phyloP scores from a whole-genome alignment of 1,139 yeast species.

The Lodderomyces margitis region DNA sequence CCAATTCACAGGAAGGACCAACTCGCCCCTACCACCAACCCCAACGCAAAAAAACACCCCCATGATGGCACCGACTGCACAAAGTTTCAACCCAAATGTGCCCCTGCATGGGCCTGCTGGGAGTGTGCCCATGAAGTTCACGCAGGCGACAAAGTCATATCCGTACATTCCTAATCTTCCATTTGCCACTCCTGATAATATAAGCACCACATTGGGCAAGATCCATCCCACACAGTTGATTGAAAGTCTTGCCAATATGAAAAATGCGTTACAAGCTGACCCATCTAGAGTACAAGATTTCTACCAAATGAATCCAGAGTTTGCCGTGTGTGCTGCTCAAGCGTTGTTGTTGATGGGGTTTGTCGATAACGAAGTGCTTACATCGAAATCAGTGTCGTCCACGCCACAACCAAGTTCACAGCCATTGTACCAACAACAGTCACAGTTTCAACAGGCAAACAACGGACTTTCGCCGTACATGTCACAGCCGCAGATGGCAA shows the following conservation, averaged over 20 bases:
- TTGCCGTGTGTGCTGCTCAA: slow-evolving; percentile 68
- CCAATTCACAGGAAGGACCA: slow-evolving; percentile 4
- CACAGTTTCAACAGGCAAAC: too few relatives aligned
- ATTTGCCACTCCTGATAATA: slow-evolving; percentile 49
- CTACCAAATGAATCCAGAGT: slow-evolving; percentile 53
- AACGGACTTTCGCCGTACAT: not conserved
- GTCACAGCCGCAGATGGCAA: not conserved
- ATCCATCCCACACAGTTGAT: slow-evolving; percentile 70
- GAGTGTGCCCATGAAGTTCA: slow-evolving; percentile 41
- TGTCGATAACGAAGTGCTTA: slow-evolving; percentile 61
- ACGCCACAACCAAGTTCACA: slow-evolving; percentile 15
- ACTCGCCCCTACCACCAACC: slow-evolving; percentile 10
- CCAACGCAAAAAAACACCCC: slow-evolving; percentile 6
- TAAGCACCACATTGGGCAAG: slow-evolving; percentile 53
- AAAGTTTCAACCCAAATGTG: slow-evolving; percentile 3
- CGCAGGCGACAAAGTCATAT: slow-evolving; percentile 50
- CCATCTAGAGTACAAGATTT: slow-evolving; percentile 51
- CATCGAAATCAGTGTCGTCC: slow-evolving; percentile 23
- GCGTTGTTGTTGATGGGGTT: slow-evolving; percentile 76
- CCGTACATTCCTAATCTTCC: slow-evolving; percentile 48
- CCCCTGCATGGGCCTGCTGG: slow-evolving; percentile 6
- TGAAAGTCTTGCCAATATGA: slow-evolving; percentile 63
- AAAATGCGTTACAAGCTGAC: slow-evolving; percentile 48
- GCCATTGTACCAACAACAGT: not conserved
- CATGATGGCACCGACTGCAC: slow-evolving; percentile 11